Conservation (phyloP, 2,329 filamentous ascomycete species). For the Cylindrodendrum hubeiense region DNA sequence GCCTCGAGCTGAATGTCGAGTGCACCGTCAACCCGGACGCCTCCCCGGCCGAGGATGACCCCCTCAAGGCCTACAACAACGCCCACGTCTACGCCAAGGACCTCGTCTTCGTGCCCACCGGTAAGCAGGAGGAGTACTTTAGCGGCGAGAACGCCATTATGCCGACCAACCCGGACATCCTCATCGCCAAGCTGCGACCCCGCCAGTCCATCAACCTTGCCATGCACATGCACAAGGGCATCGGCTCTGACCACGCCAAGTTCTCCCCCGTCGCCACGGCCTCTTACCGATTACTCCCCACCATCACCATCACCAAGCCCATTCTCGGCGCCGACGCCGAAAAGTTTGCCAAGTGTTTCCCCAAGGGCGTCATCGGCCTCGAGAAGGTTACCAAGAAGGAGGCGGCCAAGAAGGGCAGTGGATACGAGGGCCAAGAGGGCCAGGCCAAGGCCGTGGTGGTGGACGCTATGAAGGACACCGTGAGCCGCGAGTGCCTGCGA, state of each 20-base stretch:
- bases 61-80: constrained; percentile 85
- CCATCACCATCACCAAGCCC: constrained; percentile 84
- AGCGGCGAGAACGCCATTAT: constrained; percentile 75
- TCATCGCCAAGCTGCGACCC: constrained; percentile 93
- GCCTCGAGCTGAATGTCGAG: constrained; percentile 80
- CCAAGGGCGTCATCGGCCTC: constrained; percentile 85
- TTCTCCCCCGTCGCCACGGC: constrained; percentile 97
- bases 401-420: constrained; percentile 68
- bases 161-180: constrained; percentile 89
- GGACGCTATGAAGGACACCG: constrained; percentile 93
- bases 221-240: constrained; percentile 95
- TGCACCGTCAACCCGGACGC: constrained; percentile 86
- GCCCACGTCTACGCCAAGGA: constrained; percentile 85
- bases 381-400: constrained; percentile 79
- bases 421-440: constrained; percentile 80
- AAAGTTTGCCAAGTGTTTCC: constrained; percentile 93
- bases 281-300: constrained; percentile 89
- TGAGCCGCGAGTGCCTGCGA: constrained; percentile 91
- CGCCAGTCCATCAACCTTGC: constrained; percentile 88
- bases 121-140: constrained; percentile 79
- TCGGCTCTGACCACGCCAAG: constrained; percentile 95
- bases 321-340: constrained; percentile 88
- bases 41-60: constrained; percentile 79
- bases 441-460: constrained; percentile 89
- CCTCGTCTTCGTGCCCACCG: constrained; percentile 81